phyloP scores from a whole-genome alignment of 2,329 filamentous ascomycete genomes.

The Apiospora marii region DNA sequence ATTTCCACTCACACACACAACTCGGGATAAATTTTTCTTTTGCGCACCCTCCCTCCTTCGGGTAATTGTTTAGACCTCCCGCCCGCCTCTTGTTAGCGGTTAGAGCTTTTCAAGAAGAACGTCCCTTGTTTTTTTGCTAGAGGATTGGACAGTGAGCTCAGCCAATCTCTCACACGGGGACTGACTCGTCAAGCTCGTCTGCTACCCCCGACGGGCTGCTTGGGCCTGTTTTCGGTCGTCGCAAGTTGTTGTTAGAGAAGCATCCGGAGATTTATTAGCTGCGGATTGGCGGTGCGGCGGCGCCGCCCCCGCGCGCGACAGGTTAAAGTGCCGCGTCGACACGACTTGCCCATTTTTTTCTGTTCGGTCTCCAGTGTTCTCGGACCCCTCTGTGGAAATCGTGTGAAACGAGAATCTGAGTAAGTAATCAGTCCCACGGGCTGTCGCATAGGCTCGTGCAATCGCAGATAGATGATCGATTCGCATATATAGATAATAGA shows the following conservation, averaged over 20 bases:
- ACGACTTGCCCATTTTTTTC: neutral
- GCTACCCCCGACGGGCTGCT: neutral
- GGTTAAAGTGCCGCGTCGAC: neutral
- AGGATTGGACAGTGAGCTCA: neutral
- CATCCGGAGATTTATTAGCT: neutral
- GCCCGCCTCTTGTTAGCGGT: neutral
- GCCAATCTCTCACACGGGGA: too few species aligned
- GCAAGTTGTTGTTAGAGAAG: neutral
- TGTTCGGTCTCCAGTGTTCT: neutral
- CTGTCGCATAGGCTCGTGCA: neutral
- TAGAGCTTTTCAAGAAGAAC: neutral
- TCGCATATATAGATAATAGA: neutral
- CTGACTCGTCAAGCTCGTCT: neutral
- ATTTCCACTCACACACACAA: slow-evolving; percentile 11
- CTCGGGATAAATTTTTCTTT: neutral
- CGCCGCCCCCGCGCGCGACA: too few species aligned
- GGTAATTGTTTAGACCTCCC: slow-evolving; percentile 16
- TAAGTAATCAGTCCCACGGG: neutral
- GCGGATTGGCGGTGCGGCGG: neutral
- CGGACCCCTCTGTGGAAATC: neutral
- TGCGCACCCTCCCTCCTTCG: neutral
- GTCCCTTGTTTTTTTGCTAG: neutral
- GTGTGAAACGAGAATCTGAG: neutral
- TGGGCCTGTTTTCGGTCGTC: neutral
- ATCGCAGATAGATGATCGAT: neutral